Conservation (phyloP, 2,329 filamentous ascomycete species). For the Penicillium sp. region DNA sequence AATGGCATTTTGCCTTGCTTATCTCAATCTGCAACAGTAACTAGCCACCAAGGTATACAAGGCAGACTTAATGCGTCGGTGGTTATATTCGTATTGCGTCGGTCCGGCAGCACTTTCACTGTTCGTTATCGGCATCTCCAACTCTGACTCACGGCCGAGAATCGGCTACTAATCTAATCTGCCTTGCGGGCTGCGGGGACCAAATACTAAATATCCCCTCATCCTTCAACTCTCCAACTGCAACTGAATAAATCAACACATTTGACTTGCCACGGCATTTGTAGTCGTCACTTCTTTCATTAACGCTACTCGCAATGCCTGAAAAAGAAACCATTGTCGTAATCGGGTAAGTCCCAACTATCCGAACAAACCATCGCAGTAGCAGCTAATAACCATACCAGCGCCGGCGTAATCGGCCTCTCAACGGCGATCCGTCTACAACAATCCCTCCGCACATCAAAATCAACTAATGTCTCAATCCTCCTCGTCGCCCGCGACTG, state of each 20-base stretch:
- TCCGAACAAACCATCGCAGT: neutral
- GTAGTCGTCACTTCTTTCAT: neutral
- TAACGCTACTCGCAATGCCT: constrained; percentile 24
- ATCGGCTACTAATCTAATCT: neutral
- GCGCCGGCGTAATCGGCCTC: constrained; percentile 48
- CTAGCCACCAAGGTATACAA: neutral
- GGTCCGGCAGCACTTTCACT: too few relatives aligned
- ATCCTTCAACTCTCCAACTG: neutral
- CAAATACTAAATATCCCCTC: constrained; percentile 1
- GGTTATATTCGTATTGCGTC: neutral
- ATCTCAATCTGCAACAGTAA: neutral
- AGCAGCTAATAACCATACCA: constrained; percentile 25
- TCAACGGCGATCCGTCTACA: constrained; percentile 43
- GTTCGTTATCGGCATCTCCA: constrained; percentile 3
- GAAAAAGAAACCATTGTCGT: constrained; percentile 42
- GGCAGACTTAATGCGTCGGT: neutral
- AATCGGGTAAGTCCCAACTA: constrained; percentile 35
- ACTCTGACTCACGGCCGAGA: constrained; percentile 4
- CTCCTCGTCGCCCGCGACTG: constrained; percentile 48
- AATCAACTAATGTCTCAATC: constrained; percentile 33
- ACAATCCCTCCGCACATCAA: constrained; percentile 26
- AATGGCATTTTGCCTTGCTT: neutral
- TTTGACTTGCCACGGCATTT: neutral
- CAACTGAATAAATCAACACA: neutral
- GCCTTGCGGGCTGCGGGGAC: constrained; percentile 5